phyloP scores from a whole-genome alignment of 306 rosid species.

The Sphenostylis stenocarpa region DNA sequence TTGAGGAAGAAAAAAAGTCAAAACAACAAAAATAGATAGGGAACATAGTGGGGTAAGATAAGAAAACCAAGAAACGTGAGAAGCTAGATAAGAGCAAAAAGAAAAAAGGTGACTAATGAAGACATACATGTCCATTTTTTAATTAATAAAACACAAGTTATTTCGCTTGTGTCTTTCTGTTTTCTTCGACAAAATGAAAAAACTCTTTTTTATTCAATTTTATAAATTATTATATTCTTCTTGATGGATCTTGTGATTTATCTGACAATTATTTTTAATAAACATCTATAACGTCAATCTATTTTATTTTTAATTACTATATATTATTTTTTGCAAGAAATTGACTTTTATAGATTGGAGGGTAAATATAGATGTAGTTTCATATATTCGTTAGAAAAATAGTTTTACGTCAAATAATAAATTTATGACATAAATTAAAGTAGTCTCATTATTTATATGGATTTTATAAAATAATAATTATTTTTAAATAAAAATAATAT shows the following conservation, averaged over 20 bases:
- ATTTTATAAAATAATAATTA: no score
- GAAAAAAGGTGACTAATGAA: background rate
- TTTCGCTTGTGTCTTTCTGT: background rate
- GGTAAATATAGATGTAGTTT: no score
- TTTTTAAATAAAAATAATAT: no score
- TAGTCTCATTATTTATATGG: no score
- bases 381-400: no score
- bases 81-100: background rate
- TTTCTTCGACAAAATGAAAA: background rate
- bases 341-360: no score
- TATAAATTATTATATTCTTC: background rate
- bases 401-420: no score
- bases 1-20: background rate
- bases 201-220: background rate
- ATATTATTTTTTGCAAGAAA: no score
- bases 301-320: no score
- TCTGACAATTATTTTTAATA: background rate
- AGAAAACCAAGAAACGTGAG: background rate
- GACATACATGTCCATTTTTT: background rate
- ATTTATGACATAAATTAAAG: no score
- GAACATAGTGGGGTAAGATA: background rate
- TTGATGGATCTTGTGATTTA: background rate
- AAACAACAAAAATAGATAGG: background rate
- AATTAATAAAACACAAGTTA: background rate
- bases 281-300: background rate